phyloP scores from a whole-genome alignment of 2,329 filamentous ascomycete genomes.

The Cercospora berteroae region DNA sequence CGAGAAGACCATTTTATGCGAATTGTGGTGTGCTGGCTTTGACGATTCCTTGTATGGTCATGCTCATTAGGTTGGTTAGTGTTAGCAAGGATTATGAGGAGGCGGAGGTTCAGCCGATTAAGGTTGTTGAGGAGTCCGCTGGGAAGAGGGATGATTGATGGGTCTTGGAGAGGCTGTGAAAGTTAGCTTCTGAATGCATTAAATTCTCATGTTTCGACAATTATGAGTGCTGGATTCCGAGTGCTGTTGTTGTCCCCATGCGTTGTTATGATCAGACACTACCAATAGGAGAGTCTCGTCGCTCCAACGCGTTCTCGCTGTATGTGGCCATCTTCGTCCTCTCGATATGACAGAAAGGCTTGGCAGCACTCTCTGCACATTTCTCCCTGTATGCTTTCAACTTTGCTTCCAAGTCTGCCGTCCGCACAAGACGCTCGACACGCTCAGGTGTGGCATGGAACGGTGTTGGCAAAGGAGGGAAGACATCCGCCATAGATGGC shows the following conservation, averaged over 20 bases:
- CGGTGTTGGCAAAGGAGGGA: slow-evolving; percentile 33
- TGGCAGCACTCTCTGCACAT: slow-evolving; percentile 19
- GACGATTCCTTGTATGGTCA: slow-evolving; percentile 23
- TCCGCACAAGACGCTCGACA: slow-evolving; percentile 25
- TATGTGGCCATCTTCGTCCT: neutral
- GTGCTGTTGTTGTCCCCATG: neutral
- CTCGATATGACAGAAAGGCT: slow-evolving; percentile 19
- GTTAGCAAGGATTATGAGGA: slow-evolving; percentile 5
- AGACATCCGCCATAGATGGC: slow-evolving; percentile 24
- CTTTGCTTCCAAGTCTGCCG: slow-evolving; percentile 17
- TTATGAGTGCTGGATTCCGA: neutral
- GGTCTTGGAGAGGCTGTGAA: neutral
- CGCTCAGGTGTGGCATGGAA: slow-evolving; percentile 35
- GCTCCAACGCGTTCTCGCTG: neutral
- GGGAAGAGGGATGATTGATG: neutral
- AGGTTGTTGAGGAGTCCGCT: neutral
- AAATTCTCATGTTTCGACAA: neutral
- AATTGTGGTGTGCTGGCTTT: slow-evolving; percentile 24
- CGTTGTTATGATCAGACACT: neutral
- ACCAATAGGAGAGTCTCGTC: neutral
- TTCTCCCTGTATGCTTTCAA: slow-evolving; percentile 18
- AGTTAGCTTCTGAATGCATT: neutral
- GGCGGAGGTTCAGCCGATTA: neutral
- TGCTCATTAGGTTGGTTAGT: slow-evolving; percentile 23
- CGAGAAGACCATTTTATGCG: slow-evolving; percentile 19